phyloP scores from a whole-genome alignment of 768 basidiomycete species.

The Boletus reticuloceps region DNA sequence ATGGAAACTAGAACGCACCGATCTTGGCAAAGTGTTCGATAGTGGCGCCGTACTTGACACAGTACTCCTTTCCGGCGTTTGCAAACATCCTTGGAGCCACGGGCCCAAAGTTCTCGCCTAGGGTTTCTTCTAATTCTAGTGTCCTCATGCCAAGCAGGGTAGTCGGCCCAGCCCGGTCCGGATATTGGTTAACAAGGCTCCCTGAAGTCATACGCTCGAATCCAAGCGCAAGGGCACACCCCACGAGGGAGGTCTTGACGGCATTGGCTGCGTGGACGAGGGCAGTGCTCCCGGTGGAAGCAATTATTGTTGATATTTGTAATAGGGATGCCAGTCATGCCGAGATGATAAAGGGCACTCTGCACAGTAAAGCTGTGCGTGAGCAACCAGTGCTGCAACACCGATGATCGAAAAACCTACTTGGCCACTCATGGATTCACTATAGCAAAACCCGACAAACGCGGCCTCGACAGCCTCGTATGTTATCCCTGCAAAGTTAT shows the following conservation, averaged over 20 bases:
- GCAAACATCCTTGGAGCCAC: constrained; percentile 69
- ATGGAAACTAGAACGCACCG: constrained; percentile 39
- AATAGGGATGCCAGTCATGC: constrained; percentile 78
- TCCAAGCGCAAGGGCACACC: constrained; percentile 76
- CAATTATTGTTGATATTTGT: constrained; percentile 87
- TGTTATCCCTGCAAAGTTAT: constrained; percentile 55
- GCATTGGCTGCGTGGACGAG: constrained; percentile 66
- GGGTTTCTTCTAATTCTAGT: constrained; percentile 42
- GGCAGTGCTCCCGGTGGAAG: constrained; percentile 74
- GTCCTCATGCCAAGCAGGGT: constrained; percentile 40
- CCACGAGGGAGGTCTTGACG: constrained; percentile 62
- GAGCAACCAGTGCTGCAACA: not conserved
- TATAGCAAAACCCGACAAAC: constrained; percentile 73
- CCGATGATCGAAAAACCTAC: constrained; percentile 28
- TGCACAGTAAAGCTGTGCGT: constrained; percentile 23
- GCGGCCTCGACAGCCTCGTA: constrained; percentile 74
- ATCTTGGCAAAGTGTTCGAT: constrained; percentile 71
- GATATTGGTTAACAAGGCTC: constrained; percentile 64
- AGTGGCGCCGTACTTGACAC: constrained; percentile 61
- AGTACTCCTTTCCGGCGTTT: constrained; percentile 69
- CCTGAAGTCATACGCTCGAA: constrained; percentile 81
- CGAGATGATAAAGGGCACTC: constrained; percentile 77
- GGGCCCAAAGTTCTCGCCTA: constrained; percentile 63
- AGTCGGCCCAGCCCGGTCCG: constrained; percentile 46
- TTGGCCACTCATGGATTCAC: constrained; percentile 75